A percentile compares a stretch with the other conserved stretches of the same genome.
phyloP scores from a whole-genome alignment of 768 basidiomycete genomes.

The Daedalea quercina region DNA sequence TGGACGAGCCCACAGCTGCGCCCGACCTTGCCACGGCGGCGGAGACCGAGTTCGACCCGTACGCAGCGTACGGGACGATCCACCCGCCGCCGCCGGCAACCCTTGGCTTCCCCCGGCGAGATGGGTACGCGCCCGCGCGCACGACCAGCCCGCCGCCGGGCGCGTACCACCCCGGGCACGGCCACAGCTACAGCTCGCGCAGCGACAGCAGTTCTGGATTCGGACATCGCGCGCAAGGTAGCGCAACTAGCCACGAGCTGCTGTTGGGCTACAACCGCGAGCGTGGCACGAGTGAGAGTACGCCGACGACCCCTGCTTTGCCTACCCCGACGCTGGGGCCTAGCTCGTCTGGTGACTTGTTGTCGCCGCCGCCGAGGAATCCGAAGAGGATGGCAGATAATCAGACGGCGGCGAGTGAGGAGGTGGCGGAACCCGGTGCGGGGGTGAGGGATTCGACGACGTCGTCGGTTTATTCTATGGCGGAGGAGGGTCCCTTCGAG shows the following conservation, averaged over 20 bases:
- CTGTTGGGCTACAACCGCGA: conserved; percentile 33
- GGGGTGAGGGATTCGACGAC: conserved; percentile 6
- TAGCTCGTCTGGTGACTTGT: conserved; percentile 1
- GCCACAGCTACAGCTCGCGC: conserved; percentile 18
- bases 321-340: conserved; percentile 10
- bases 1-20: conserved; percentile 30
- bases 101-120: conserved; percentile 8
- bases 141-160: conserved; percentile 41
- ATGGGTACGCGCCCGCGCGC: conserved; percentile 41
- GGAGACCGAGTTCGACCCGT: conserved; percentile 40
- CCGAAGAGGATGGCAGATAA: conserved; percentile 7
- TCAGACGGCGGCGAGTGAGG: conserved; percentile 1
- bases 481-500: conserved; percentile 2
- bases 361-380: conserved; percentile 15
- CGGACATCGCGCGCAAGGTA: conserved; percentile 40
- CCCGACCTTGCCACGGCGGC: neutral
- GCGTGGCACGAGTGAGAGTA: conserved; percentile 5
- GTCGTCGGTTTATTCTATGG: conserved; percentile 5
- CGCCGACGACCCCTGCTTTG: conserved; percentile 12
- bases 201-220: conserved; percentile 18
- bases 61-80: conserved; percentile 34
- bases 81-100: conserved; percentile 14
- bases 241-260: conserved; percentile 55
- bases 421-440: neutral
- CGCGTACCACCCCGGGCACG: conserved; percentile 13